Evolutionary conservation across 1,139 yeast species (phyloP).

Genomic region (Kodamaea plutei): DNA sequence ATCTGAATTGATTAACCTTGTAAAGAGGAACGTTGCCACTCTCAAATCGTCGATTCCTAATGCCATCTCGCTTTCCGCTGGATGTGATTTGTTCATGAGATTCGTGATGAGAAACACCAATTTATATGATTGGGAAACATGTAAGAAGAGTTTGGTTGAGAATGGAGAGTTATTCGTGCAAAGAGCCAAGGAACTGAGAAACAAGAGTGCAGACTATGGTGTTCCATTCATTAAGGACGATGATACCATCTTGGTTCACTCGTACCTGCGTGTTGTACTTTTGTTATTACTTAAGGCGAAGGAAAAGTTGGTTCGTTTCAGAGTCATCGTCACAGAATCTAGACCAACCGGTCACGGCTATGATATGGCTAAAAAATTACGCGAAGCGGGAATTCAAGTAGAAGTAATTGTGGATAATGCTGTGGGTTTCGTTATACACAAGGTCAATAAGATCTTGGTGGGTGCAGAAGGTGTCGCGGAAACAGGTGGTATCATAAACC

Average conservation of each 20-base stretch:
- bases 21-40: constrained; percentile 69
- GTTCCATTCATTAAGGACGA: constrained; percentile 88
- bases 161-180: constrained; percentile 91
- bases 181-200: constrained; percentile 87
- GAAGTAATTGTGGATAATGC: constrained; percentile 84
- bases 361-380: constrained; percentile 65
- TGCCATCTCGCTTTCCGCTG: constrained; percentile 91
- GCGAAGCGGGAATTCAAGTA: constrained; percentile 83
- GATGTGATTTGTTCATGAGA: constrained; percentile 94
- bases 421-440: constrained; percentile 88
- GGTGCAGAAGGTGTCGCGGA: constrained; percentile 99
- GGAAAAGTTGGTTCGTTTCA: constrained; percentile 68
- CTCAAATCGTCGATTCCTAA: constrained; percentile 79
- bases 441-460: constrained; percentile 87
- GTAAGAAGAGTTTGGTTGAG: constrained; percentile 81
- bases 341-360: constrained; percentile 82
- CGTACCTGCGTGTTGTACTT: constrained; percentile 86
- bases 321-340: constrained; percentile 90
- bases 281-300: constrained; percentile 71
- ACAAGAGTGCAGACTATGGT: constrained; percentile 84
- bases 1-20: constrained; percentile 80
- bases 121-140: constrained; percentile 94
- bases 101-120: constrained; percentile 88
- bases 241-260: constrained; percentile 85
- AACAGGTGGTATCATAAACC: constrained; percentile 96